Base-by-base conservation (phyloP, 345 rosid genomes). In the Sisymbrium irio region DNA sequence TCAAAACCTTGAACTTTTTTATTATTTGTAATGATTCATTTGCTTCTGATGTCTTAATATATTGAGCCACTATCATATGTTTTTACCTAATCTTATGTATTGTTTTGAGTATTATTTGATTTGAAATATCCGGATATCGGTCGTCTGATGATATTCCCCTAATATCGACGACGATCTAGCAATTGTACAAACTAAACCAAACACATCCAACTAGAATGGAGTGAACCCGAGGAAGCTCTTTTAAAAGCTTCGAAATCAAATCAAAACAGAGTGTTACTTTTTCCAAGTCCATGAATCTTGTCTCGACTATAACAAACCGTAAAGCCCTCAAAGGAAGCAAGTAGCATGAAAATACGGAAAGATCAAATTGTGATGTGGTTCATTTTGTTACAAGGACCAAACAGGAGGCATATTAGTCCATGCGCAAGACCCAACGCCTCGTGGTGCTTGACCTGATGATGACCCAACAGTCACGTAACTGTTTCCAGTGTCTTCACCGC, bases 351-450 rank as follows among this genome's bases (percentile, higher is more conserved):
- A 63, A 44, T 54, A 62, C 35, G 62, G 74, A 76, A 35, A 61
- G 32, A 68, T 53, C 33, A 30, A 32, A 76, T 3, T 53, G 74
- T 42, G 63, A 61, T 42, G 27, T 67, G 64, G 69, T 75, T 67
- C 35, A 9, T 2, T 25, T 69, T 18, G 65, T 69, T 69, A 76
- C 59, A 69, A 36, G 18, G 79, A 76, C 79, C 90, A 89, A 63
- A 90, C 89, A 11, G 93, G 81, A 51, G 97, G 96, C 91, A 89
- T 87, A 82, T 82, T 89, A 75, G 88, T 87, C 98, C 98, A 95
- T 10, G 90, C 68, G 77, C 85, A 89, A 49, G 88, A 88, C 69
- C 80, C 79, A 6, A 82, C 84, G 3, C 84, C 93, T 89, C 84
- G 84, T 62, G 69, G 72, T 57, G 62, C 72, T 77, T 65, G 72